Evolutionary conservation across 2,329 filamentous ascomycete genomes (phyloP).

Genomic region (Coniochaeta sp.): DNA sequence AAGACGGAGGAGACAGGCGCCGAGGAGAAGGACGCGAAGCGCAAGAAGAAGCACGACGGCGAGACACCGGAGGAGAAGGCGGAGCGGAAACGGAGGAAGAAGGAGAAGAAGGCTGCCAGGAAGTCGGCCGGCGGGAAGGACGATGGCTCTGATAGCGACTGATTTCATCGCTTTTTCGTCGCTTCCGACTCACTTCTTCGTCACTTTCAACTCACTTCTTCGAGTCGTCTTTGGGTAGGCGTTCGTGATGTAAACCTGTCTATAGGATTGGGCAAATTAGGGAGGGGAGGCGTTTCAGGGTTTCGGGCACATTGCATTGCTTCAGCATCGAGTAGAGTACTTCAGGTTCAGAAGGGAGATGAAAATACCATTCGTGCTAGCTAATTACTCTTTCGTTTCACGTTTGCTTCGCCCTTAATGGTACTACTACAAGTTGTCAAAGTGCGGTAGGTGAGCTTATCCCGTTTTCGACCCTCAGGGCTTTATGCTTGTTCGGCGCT

Average conservation of each 20-base stretch:
- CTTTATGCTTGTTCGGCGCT: neutral
- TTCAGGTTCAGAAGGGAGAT: neutral
- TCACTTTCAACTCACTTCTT: neutral
- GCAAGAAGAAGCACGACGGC: slow-evolving; percentile 77
- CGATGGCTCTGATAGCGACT: slow-evolving; percentile 16
- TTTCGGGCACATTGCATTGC: neutral
- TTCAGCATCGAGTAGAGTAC: neutral
- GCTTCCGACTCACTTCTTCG: neutral
- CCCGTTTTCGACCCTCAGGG: no score
- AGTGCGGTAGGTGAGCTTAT: no score
- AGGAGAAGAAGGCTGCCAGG: slow-evolving; percentile 22
- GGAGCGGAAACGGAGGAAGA: slow-evolving; percentile 22
- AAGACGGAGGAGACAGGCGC: slow-evolving; percentile 29
- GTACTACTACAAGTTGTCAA: no score
- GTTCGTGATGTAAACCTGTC: neutral
- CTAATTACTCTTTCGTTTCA: no score
- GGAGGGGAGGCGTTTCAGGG: neutral
- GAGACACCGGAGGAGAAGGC: slow-evolving; percentile 62
- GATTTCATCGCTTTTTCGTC: neutral
- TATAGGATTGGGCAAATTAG: slow-evolving; percentile 2
- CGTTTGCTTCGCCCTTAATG: no score
- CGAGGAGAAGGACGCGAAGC: slow-evolving; percentile 49
- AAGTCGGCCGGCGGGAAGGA: slow-evolving; percentile 10
- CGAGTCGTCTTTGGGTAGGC: neutral
- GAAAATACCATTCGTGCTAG: neutral